Evolutionary conservation across 2,329 filamentous ascomycete species (phyloP), one percentile per base, ranked within the genome.

Genomic region (Cladosporium phlei): DNA sequence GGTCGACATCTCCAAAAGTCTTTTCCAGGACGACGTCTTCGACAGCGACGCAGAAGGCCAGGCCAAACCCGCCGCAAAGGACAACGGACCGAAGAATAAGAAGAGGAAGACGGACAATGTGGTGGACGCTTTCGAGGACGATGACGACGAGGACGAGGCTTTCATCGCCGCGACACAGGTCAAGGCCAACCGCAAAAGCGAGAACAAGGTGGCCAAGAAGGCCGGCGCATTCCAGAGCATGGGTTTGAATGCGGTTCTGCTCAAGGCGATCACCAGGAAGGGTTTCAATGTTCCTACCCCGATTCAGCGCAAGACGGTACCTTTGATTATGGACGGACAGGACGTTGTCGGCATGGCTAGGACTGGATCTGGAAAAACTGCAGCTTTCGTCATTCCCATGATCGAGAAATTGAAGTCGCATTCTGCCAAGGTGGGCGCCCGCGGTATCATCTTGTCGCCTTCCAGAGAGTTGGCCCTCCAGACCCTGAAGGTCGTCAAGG

Each of bases 271-370:
- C 55, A 80, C 86, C 10, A 80, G 87, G 58, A 98, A 97, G 70
- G 94, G 93, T 12, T 98, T 96, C 69, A 88, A 86, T 1, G 88
- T 97, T 2, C 94, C 94, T 3, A 98, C 93, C 0, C 93, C 93
- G 0, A 98, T 98, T 67, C 93, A 98, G 72, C 82, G 93, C 57
- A 97, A 97, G 69, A 88, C 93, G 2, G 95, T 98, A 38, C 94
- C 93, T 3, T 74, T 97, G 46, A 82, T 98, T 46, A 75, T 97
- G 57, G 86, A 94, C 52, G 80, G 85, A 45, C 87, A 89, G 69
- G 93, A 98, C 76, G 87, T 97, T n/a, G 91, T 98, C 19, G 94
- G 90, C 55, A 98, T 98, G 93, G 93, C 93, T 6, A 79, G 94
- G 55, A 98, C 94, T n/a, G 93, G 93, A 64, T 97, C 90, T 16